Conservation (phyloP, 495 filamentous ascomycete species). For the Penicillium argentinense region DNA sequence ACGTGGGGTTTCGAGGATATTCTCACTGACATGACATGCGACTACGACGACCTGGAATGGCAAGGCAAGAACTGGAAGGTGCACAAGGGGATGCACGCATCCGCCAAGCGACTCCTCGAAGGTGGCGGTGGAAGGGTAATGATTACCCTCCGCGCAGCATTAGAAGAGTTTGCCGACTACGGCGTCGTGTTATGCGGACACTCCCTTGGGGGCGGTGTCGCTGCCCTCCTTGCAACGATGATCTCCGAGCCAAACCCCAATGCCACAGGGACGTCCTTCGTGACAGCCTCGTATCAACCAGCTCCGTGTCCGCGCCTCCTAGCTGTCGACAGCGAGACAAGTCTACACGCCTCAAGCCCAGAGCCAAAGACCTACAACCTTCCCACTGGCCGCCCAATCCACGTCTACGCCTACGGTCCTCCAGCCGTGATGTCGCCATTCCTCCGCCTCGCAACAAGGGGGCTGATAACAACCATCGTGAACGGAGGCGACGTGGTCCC, state of each 20-base stretch:
- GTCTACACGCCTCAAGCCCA: constrained; percentile 11
- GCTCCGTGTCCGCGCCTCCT: constrained; percentile 42
- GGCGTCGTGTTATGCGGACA: constrained; percentile 76
- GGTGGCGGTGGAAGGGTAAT: constrained; percentile 65
- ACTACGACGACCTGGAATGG: constrained; percentile 72
- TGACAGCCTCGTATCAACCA: constrained; percentile 43
- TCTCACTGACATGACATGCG: constrained; percentile 78
- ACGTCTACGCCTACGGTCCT: constrained; percentile 79
- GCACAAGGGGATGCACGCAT: constrained; percentile 82
- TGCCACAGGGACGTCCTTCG: constrained; percentile 54
- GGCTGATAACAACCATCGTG: constrained; percentile 72
- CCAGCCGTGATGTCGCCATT: constrained; percentile 71
- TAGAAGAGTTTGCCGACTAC: constrained; percentile 70
- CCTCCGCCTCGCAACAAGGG: constrained; percentile 70
- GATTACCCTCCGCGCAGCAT: constrained; percentile 64
- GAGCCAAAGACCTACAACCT: constrained; percentile 44
- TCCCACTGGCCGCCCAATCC: constrained; percentile 66
- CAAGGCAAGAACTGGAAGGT: constrained; percentile 68
- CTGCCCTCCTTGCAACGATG: constrained; percentile 71
- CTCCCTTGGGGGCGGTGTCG: constrained; percentile 74
- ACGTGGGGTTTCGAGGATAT: constrained; percentile 81
- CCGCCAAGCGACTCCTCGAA: constrained; percentile 67
- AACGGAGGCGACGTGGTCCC: constrained; percentile 75
- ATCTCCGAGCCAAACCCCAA: constrained; percentile 60
- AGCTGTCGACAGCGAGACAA: constrained; percentile 21